A percentile compares a stretch with the other conserved stretches of the same genome.
phyloP scores from a whole-genome alignment of 495 filamentous ascomycete genomes.

The Hypoxylon fuscum region DNA sequence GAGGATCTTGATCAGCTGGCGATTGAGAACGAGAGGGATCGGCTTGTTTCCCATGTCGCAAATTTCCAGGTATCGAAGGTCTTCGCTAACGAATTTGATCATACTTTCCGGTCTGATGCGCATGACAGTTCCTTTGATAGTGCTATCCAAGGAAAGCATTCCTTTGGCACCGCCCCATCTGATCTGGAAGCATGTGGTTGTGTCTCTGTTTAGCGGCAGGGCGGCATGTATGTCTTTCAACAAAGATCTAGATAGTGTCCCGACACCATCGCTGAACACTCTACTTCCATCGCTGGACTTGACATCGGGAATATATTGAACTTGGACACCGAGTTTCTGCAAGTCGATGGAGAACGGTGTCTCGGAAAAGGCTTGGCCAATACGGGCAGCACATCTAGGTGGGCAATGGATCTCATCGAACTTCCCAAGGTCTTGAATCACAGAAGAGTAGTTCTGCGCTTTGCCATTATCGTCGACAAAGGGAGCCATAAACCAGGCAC shows the following conservation, averaged over 20 bases:
- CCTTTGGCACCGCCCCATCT: conserved; percentile 76
- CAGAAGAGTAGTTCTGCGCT: conserved; percentile 52
- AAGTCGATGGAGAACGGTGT: conserved; percentile 65
- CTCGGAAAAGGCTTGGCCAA: conserved; percentile 85
- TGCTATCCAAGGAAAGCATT: conserved; percentile 72
- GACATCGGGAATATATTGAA: conserved; percentile 54
- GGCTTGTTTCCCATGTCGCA: conserved; percentile 72
- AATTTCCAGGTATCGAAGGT: conserved; percentile 71
- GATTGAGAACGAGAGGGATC: conserved; percentile 75
- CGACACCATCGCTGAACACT: conserved; percentile 83
- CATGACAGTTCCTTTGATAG: conserved; percentile 62
- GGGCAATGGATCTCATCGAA: conserved; percentile 71
- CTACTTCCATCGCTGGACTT: conserved; percentile 47
- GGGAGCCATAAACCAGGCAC: conserved; percentile 78
- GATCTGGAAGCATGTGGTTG: conserved; percentile 75
- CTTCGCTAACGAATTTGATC: conserved; percentile 74
- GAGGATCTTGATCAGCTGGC: conserved; percentile 81
- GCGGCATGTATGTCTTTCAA: conserved; percentile 61
- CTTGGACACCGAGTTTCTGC: conserved; percentile 43
- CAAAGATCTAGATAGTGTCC: conserved; percentile 69
- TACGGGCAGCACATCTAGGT: conserved; percentile 80
- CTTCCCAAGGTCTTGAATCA: conserved; percentile 71
- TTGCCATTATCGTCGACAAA: conserved; percentile 60
- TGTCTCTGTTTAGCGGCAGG: conserved; percentile 52
- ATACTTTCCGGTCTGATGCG: conserved; percentile 72